Base-by-base conservation (phyloP, 306 rosid species). In the Acacia confusa region DNA sequence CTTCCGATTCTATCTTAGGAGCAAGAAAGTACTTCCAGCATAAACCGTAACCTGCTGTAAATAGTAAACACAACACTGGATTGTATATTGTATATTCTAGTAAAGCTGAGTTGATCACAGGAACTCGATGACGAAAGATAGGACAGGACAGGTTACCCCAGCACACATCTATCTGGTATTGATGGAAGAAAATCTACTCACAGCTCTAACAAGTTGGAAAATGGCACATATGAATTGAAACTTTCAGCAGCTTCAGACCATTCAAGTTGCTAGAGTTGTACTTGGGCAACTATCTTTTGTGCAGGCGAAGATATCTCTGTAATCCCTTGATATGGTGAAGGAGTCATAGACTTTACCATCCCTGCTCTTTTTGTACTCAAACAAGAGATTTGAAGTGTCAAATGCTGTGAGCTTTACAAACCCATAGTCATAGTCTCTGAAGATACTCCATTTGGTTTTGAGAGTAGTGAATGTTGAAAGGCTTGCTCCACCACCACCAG, bases 351-450 rank as follows among this genome's bases (percentile, higher is more conserved):
- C 94, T 67, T 87, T 90, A 80, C 97, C 98, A 76, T 94, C 88
- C 44, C 92, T 88, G 90, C 97, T 92, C 90, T 90, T 92, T 92
- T 88, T 92, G 90, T 94, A 94, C 92, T 92, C 94, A 32, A 92
- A 91, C 92, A 91, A 75, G 27, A 95, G 79, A 85, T 90, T 95
- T 25, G 94, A 91, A 84, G 76, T 88, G 82, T 95, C 91, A 48
- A 84, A 89, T 76, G 97, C 94, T 50, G 95, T 91, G 52, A 90
- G 88, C 77, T 93, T 91, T 64, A 91, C 94, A 67, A 90, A 92
- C 22, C 97, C 95, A 13, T 84, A 85, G 75, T 95, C 97, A 27
- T 83, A 80, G 82, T 93, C 97, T 83, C 81, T 89, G 28, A 84
- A 82, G 81, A 95, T 85, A 80, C 95, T 93, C 99, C 97, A 95